Evolutionary conservation across 2,329 filamentous ascomycete genomes (phyloP).

Genomic region (Raffaelea arxii): DNA sequence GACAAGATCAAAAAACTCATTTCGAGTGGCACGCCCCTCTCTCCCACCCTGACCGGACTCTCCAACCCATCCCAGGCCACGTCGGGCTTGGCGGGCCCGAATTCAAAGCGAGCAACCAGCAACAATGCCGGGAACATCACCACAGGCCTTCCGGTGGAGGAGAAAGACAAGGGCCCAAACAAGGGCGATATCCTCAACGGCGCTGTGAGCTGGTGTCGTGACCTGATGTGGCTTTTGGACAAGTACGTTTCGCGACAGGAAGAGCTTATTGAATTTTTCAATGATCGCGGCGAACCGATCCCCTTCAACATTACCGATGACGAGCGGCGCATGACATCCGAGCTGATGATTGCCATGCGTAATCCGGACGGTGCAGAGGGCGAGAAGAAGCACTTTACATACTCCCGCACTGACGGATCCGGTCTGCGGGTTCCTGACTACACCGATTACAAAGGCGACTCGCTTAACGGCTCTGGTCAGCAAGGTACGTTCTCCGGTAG

Average conservation of each 20-base stretch:
- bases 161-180: slow-evolving; percentile 97
- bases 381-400: slow-evolving; percentile 47
- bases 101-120: slow-evolving; percentile 68
- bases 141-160: slow-evolving; percentile 83
- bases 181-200: slow-evolving; percentile 98
- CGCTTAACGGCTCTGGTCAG: slow-evolving; percentile 42
- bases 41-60: slow-evolving; percentile 68
- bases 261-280: slow-evolving; percentile 68
- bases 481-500: slow-evolving; percentile 23
- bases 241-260: slow-evolving; percentile 84
- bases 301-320: slow-evolving; percentile 83
- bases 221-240: slow-evolving; percentile 95
- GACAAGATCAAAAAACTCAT: slow-evolving; percentile 95
- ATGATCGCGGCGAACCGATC: slow-evolving; percentile 62
- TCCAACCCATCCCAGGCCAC: slow-evolving; percentile 65
- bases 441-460: slow-evolving; percentile 82
- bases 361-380: slow-evolving; percentile 52
- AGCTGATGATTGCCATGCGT: slow-evolving; percentile 76
- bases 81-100: slow-evolving; percentile 76
- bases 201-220: slow-evolving; percentile 91
- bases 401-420: slow-evolving; percentile 73
- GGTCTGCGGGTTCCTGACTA: slow-evolving; percentile 87
- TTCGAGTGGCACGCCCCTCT: slow-evolving; percentile 82
- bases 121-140: slow-evolving; percentile 72
- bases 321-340: slow-evolving; percentile 89